These are phyloP conservation scores for Tuber borchii DNA, from an alignment of 495 filamentous ascomycete species.

Conservation along the genomic window DNA sequence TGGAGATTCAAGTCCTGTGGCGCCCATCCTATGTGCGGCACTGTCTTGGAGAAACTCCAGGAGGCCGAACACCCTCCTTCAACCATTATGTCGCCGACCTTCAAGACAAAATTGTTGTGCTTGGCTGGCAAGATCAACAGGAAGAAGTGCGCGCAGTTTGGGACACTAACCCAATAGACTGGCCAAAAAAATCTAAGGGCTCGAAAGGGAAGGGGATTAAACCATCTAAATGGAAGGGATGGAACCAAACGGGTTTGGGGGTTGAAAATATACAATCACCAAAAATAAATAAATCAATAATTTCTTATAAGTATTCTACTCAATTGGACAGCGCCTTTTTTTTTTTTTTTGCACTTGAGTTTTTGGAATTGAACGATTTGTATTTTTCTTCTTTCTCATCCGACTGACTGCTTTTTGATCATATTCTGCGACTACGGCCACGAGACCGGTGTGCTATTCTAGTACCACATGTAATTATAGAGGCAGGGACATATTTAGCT, in stretches of 20 bases:
- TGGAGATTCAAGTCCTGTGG: conserved; percentile 18
- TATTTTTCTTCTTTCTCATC: not conserved
- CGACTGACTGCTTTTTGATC: not conserved
- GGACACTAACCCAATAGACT: not conserved
- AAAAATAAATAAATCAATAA: not conserved
- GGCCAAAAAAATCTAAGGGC: not conserved
- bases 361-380: not conserved
- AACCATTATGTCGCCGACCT: conserved; percentile 10
- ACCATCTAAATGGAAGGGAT: not conserved
- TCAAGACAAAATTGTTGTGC: conserved; percentile 18
- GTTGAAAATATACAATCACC: not conserved
- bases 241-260: not conserved
- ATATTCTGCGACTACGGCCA: not conserved
- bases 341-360: not conserved
- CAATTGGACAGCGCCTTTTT: not conserved
- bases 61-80: conserved; percentile 2
- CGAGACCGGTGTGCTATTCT: not conserved
- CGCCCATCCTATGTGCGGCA: conserved; percentile 10
- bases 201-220: not conserved
- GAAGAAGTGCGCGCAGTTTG: conserved; percentile 9
- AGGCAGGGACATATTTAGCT: too few relatives aligned
- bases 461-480: too few relatives aligned
- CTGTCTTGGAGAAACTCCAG: conserved; percentile 13
- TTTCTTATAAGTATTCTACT: not conserved
- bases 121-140: conserved; percentile 11